A percentile compares a stretch with the other conserved stretches of the same genome.
phyloP scores from a whole-genome alignment of 2,329 filamentous ascomycete genomes.

The Colletotrichum higginsianum region DNA sequence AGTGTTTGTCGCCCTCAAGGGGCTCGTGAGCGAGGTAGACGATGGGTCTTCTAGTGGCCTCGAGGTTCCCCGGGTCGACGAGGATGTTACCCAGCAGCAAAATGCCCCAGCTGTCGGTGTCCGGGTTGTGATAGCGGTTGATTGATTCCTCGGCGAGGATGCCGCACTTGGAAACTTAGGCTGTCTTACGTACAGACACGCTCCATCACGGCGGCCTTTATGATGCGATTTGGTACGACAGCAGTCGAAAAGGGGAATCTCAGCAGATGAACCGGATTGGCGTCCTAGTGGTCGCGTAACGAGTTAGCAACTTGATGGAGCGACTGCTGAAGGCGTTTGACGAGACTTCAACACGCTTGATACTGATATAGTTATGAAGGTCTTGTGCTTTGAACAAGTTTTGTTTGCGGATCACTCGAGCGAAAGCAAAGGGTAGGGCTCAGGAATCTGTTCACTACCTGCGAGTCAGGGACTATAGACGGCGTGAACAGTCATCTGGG shows the following conservation, averaged over 20 bases:
- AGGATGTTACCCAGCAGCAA: slow-evolving; percentile 76
- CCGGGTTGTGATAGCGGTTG: slow-evolving; percentile 68
- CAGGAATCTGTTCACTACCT: background rate
- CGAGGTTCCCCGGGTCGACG: slow-evolving; percentile 72
- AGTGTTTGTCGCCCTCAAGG: slow-evolving; percentile 69
- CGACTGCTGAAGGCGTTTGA: background rate
- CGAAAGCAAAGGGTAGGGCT: background rate
- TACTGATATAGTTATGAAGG: background rate
- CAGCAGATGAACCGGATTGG: slow-evolving; percentile 56
- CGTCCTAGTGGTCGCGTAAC: slow-evolving; percentile 1
- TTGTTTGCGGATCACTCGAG: background rate
- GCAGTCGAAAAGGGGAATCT: slow-evolving; percentile 65
- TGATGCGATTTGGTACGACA: slow-evolving; percentile 74
- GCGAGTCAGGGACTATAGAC: background rate
- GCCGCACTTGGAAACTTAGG: slow-evolving; percentile 62
- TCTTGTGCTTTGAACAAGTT: background rate
- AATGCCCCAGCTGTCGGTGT: slow-evolving; percentile 60
- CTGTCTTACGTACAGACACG: slow-evolving; percentile 72
- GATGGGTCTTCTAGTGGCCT: slow-evolving; percentile 70
- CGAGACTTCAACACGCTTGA: too few species aligned
- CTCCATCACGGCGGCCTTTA: slow-evolving; percentile 79
- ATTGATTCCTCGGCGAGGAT: slow-evolving; percentile 56
- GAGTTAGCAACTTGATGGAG: background rate
- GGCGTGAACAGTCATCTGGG: background rate
- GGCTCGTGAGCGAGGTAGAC: slow-evolving; percentile 65